These are phyloP conservation scores for Murraya paniculata DNA, from an alignment of 345 rosid species.

Conservation along the genomic window DNA sequence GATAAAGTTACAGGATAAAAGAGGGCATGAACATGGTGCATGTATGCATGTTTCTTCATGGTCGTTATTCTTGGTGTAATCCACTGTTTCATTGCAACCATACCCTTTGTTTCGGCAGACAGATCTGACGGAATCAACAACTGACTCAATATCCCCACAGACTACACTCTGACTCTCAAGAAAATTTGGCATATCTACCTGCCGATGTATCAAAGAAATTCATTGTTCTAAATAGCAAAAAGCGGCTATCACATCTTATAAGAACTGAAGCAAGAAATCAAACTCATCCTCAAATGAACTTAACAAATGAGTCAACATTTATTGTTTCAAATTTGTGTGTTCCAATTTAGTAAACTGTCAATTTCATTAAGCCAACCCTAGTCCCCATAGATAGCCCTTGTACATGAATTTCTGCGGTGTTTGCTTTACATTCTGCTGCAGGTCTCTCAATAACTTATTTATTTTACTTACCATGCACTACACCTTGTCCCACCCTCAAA, in stretches of 20 bases:
- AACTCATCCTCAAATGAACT: background rate
- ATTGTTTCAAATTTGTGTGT: background rate
- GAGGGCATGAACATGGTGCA: slow-evolving; percentile 47
- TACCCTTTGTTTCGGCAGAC: slow-evolving; percentile 33
- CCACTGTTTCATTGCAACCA: slow-evolving; percentile 39
- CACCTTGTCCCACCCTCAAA: background rate
- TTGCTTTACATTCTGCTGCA: background rate
- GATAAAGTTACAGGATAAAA: slow-evolving; percentile 31
- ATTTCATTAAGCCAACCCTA: background rate
- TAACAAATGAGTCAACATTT: background rate
- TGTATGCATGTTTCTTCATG: slow-evolving; percentile 39
- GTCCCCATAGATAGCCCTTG: background rate
- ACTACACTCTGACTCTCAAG: slow-evolving; percentile 6
- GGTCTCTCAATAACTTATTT: background rate
- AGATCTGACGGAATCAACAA: slow-evolving; percentile 34
- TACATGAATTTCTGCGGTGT: background rate
- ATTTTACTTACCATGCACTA: background rate
- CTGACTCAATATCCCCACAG: slow-evolving; percentile 36
- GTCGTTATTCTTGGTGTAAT: slow-evolving; percentile 19
- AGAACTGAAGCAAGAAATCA: background rate
- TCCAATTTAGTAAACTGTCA: background rate
- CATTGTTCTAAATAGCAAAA: background rate
- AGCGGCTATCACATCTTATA: background rate
- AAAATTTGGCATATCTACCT: slow-evolving; percentile 20
- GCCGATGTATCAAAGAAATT: slow-evolving; percentile 11